Percentiles rank a stretch among this genome's conserved stretches.
These are phyloP conservation scores for Inga laurina DNA, from an alignment of 306 rosid genomes.

Conservation along the genomic window DNA sequence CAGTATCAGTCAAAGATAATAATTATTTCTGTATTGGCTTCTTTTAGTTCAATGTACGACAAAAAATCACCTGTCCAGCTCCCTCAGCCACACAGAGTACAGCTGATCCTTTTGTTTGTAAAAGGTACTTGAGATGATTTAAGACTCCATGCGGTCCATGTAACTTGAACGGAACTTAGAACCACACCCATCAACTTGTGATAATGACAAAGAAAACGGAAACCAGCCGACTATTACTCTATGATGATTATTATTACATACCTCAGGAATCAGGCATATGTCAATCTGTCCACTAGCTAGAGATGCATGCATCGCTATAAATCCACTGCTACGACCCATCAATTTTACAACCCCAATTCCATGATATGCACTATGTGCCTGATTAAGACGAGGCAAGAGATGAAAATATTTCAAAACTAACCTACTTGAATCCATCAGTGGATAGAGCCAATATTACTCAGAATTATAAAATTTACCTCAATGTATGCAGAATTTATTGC, in stretches of 20 bases:
- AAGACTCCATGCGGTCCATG: too few species aligned
- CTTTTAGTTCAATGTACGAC: not conserved
- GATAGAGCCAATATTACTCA: too few species aligned
- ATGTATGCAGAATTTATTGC: constrained; percentile 98
- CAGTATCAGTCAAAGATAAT: not conserved
- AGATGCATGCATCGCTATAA: constrained; percentile 96
- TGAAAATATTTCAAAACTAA: constrained; percentile 27
- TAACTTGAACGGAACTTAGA: too few species aligned
- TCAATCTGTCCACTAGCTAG: constrained; percentile 96
- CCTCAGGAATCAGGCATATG: constrained; percentile 97
- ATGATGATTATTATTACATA: constrained; percentile 33
- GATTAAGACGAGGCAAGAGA: constrained; percentile 32
- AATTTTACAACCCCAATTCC: constrained; percentile 93
- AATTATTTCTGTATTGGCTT: not conserved
- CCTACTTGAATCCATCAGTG: constrained; percentile 5
- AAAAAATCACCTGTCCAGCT: constrained; percentile 87
- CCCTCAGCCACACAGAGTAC: constrained; percentile 96
- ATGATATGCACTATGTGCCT: constrained; percentile 99
- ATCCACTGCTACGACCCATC: constrained; percentile 99
- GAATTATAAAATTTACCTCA: constrained; percentile 56
- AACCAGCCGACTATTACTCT: constrained; percentile 2
- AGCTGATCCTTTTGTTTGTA: too few species aligned
- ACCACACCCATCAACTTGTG: too few species aligned
- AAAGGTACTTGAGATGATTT: too few species aligned
- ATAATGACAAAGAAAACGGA: too few species aligned